phyloP scores from a whole-genome alignment of 225 moss, liverwort and hornwort genomes.

The Bryoerythrophyllum caledonicum region DNA sequence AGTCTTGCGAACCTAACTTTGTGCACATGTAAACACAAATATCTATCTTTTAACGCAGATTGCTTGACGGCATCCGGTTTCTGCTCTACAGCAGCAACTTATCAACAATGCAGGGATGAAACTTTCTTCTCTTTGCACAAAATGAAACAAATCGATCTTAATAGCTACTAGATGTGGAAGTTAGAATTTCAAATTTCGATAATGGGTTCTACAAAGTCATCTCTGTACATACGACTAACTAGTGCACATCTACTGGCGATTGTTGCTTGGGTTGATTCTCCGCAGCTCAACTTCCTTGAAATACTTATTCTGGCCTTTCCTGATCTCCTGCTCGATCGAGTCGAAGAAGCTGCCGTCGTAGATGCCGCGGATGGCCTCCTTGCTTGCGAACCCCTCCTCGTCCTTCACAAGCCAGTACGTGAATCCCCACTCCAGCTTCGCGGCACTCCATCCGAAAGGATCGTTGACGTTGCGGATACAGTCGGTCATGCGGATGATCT shows the following conservation, averaged over 20 bases:
- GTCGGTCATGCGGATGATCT: conserved; percentile 32
- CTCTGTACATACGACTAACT: no score
- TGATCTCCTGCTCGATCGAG: conserved; percentile 23
- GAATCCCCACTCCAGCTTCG: conserved; percentile 40
- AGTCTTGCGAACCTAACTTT: no score
- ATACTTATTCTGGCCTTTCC: conserved; percentile 28
- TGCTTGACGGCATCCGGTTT: no score
- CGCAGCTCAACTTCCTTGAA: conserved; percentile 32
- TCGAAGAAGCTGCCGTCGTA: conserved; percentile 39
- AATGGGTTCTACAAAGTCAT: no score
- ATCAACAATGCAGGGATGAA: no score
- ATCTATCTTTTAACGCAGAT: no score
- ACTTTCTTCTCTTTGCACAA: no score
- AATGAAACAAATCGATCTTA: no score
- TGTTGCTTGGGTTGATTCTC: conserved; percentile 19
- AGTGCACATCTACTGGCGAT: neutral
- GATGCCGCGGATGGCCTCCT: conserved; percentile 37
- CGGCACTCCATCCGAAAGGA: conserved; percentile 40
- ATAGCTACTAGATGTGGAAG: no score
- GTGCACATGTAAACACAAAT: no score
- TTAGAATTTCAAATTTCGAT: no score
- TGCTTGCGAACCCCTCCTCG: conserved; percentile 26
- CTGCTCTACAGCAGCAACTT: no score
- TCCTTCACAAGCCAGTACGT: conserved; percentile 35
- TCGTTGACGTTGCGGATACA: conserved; percentile 26